These are phyloP conservation scores for Tillandsia leiboldiana DNA, from an alignment of 176 grass and related monocot species.

Conservation along the genomic window DNA sequence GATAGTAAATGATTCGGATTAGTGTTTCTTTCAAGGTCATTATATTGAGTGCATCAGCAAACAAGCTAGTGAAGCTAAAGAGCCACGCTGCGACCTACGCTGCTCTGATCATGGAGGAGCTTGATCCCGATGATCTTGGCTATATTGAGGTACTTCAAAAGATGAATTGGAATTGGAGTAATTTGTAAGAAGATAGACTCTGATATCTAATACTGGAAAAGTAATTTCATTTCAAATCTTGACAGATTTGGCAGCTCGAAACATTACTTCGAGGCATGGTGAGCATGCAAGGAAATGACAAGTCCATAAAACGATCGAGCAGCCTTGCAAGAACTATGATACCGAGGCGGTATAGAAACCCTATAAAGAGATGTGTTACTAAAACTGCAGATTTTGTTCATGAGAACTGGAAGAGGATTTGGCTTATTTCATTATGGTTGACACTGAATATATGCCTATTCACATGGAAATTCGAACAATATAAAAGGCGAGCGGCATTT, in stretches of 20 bases:
- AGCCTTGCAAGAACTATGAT: slow-evolving; percentile 87
- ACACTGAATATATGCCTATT: slow-evolving; percentile 46
- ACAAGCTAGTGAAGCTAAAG: slow-evolving; percentile 86
- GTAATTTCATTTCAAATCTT: neutral
- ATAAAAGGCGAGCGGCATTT: slow-evolving; percentile 52
- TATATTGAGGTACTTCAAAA: slow-evolving; percentile 70
- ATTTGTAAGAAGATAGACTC: neutral
- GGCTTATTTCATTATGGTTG: slow-evolving; percentile 71
- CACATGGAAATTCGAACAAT: slow-evolving; percentile 81
- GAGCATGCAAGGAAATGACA: slow-evolving; percentile 54
- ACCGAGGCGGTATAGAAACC: slow-evolving; percentile 54
- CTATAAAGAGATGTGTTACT: slow-evolving; percentile 41
- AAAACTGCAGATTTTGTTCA: slow-evolving; percentile 64
- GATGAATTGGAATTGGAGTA: neutral
- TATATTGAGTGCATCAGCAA: slow-evolving; percentile 78
- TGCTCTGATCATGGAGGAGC: slow-evolving; percentile 89
- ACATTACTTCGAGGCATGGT: slow-evolving; percentile 79
- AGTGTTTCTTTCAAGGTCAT: slow-evolving; percentile 47
- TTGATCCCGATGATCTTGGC: slow-evolving; percentile 69
- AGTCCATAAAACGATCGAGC: slow-evolving; percentile 48
- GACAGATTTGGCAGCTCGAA: slow-evolving; percentile 91
- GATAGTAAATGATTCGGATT: neutral
- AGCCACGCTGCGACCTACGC: slow-evolving; percentile 77
- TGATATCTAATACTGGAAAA: neutral
- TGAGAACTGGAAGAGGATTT: slow-evolving; percentile 96